These are phyloP conservation scores for Mucor circinelloides DNA, from an alignment of 371 early-diverging fungal genomes.

Conservation along the genomic window DNA sequence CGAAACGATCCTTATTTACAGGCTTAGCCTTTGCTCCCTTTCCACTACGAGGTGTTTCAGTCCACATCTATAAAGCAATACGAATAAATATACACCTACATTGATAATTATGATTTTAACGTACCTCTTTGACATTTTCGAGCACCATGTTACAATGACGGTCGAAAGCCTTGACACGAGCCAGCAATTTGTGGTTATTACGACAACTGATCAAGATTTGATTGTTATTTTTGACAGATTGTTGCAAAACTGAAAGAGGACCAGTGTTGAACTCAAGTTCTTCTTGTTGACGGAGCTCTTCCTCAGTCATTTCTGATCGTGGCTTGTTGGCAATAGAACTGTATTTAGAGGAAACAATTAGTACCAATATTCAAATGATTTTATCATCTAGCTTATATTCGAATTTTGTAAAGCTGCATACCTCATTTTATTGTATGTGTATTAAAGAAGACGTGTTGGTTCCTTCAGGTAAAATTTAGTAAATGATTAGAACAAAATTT, in stretches of 20 bases:
- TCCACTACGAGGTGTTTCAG: constrained; percentile 87
- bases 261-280: constrained; percentile 97
- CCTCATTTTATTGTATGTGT: constrained; percentile 6
- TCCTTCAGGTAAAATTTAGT: not conserved
- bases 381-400: not conserved
- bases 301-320: constrained; percentile 89
- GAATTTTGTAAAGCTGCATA: not conserved
- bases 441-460: not conserved
- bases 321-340: constrained; percentile 50
- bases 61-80: constrained; percentile 84
- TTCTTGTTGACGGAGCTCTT: constrained; percentile 90
- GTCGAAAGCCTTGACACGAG: constrained; percentile 98
- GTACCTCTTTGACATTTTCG: constrained; percentile 97
- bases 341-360: not conserved
- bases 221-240: constrained; percentile 94
- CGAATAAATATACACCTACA: not conserved
- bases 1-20: constrained; percentile 97
- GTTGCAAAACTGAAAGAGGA: constrained; percentile 93
- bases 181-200: constrained; percentile 96
- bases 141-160: constrained; percentile 99
- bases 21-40: constrained; percentile 95
- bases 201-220: constrained; percentile 95
- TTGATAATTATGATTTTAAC: not conserved
- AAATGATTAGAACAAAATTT: not conserved
- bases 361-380: not conserved